Base-by-base conservation (phyloP, 371 early-diverging fungal genomes). In the Lichtheimia ramosa region DNA sequence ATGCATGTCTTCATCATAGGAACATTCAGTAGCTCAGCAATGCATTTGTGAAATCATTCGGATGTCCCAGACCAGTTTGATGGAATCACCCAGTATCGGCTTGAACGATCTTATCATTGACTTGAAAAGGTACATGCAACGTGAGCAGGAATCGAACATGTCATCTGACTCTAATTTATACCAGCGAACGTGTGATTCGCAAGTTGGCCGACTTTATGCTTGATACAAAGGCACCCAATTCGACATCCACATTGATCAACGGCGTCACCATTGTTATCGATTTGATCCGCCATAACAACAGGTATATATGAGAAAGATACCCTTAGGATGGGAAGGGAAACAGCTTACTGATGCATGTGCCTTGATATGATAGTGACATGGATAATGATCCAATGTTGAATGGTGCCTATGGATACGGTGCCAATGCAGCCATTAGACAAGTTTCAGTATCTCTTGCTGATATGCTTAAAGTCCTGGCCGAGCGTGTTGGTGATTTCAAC, bases 201-300 rank as follows among this genome's bases (percentile, higher is more conserved):
- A 81, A 84, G 25, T 80, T 97, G 21, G 88, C 94, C 4, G 75
- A 77, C 21, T 96, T 84, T 62, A 97, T 96, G 97, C 85, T 96
- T 49, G 92, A 95, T 71, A 69, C 80, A 28, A 60, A 73, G 2
- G 91, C 90, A 1, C 90, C 93, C 14, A 81, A 90, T 62, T 81
- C 91, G 34, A 84, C 92, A 0, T 94, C 93, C 5, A 88, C 92
- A 3, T 79, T 98, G 25, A 90, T 90, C 60, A 92, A 94, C 69
- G 95, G 94, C 54, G 93, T 95, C 43, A 91, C 89, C 49, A 93
- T 98, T 51, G 89, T 98, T 58, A 94, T 98, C 63, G 97, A 98
- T 80, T 81, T 98, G 20, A 96, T 98, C 65, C 88, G 97, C 53
- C 86, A 95, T 57, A 95, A 95, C 74, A 95, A 94, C 83, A 75